phyloP scores from a whole-genome alignment of 176 grass and related monocot species.

The Ampelocalamus luodianensis region DNA sequence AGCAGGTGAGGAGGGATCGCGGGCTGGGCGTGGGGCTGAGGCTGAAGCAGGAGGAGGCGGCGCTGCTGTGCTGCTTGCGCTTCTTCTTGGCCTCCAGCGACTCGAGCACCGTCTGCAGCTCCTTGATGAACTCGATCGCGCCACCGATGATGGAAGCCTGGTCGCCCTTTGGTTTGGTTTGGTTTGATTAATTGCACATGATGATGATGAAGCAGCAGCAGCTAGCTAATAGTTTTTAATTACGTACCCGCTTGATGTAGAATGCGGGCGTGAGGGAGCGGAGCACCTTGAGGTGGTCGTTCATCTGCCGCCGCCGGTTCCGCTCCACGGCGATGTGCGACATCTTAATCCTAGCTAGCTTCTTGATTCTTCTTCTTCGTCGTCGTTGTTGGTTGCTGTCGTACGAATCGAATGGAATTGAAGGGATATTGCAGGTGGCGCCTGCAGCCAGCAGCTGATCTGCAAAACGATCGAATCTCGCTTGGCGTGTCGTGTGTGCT shows the following conservation, averaged over 20 bases:
- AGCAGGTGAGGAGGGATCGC: conserved; percentile 54
- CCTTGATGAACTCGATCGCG: conserved; percentile 91
- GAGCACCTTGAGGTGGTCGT: conserved; percentile 94
- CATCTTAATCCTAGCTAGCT: conserved; percentile 26
- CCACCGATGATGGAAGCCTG: conserved; percentile 97
- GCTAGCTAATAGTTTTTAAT: too few species aligned
- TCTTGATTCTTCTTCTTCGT: too few species aligned
- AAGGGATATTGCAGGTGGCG: too few species aligned
- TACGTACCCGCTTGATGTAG: conserved; percentile 80
- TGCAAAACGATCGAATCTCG: too few species aligned
- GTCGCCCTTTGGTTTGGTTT: conserved; percentile 49
- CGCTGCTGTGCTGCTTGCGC: conserved; percentile 57
- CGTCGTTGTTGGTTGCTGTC: too few species aligned
- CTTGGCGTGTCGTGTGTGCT: too few species aligned
- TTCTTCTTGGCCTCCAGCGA: conserved; percentile 84
- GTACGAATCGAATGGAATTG: too few species aligned
- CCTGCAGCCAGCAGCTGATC: too few species aligned
- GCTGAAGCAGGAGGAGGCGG: conserved; percentile 42
- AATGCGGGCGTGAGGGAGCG: conserved; percentile 76
- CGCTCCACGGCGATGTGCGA: conserved; percentile 97
- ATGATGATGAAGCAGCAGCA: neutral
- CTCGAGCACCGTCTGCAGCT: conserved; percentile 76
- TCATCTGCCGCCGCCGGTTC: conserved; percentile 81
- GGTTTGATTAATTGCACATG: neutral
- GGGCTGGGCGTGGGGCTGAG: conserved; percentile 67